A percentile compares a stretch with the other conserved stretches of the same genome.
Conservation (phyloP, 352 stramenopile genomes). For the Phytophthora rubi region DNA sequence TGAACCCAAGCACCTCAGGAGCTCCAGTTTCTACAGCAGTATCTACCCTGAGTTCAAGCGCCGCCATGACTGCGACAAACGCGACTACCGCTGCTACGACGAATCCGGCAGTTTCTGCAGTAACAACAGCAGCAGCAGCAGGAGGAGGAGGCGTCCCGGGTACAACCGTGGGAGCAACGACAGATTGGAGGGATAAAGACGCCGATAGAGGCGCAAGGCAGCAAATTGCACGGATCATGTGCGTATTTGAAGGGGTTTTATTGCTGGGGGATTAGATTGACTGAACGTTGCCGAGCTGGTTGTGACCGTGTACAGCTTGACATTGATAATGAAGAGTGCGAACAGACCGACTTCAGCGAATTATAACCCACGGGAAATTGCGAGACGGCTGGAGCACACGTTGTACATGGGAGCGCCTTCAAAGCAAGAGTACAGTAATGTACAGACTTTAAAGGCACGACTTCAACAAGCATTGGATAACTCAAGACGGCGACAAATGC, state of each 20-base stretch:
- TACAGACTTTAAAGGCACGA: conserved; percentile 84
- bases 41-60: conserved; percentile 24
- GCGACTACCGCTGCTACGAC: conserved; percentile 3
- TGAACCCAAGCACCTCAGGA: conserved; percentile 34
- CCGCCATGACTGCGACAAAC: conserved; percentile 28
- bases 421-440: conserved; percentile 88
- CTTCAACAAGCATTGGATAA: conserved; percentile 89
- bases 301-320: conserved; percentile 60
- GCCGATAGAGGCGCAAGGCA: conserved; percentile 78
- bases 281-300: conserved; percentile 20
- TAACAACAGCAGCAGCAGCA: background rate
- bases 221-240: conserved; percentile 91
- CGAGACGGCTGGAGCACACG: conserved; percentile 82
- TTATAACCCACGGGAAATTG: conserved; percentile 90
- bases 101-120: background rate
- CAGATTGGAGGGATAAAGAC: conserved; percentile 89
- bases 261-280: conserved; percentile 10
- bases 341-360: conserved; percentile 88
- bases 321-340: conserved; percentile 90
- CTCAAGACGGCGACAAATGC: conserved; percentile 78
- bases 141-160: conserved; percentile 1
- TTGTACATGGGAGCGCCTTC: conserved; percentile 88
- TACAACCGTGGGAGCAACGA: conserved; percentile 26
- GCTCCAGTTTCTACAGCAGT: conserved; percentile 25
- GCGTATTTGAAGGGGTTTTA: conserved; percentile 31